Evolutionary conservation across 345 rosid species (phyloP), one percentile per base, ranked within the genome.

Genomic region (Toxicodendron radicans): DNA sequence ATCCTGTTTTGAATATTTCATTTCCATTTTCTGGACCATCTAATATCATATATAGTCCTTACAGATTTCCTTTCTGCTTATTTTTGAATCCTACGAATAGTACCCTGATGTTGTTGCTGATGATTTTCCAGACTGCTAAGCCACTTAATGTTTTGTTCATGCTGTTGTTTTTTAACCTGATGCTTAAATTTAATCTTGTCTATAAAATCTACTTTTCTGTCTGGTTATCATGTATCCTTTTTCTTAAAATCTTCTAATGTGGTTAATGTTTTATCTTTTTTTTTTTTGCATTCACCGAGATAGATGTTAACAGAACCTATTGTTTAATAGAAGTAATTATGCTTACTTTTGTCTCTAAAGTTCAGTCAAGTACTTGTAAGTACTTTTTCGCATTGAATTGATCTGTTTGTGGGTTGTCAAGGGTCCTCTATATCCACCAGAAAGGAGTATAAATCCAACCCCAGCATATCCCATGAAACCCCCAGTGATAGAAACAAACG

Each of bases 391-490:
- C 10, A 67, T 72, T 46, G 41, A 74, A 73, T 72, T 18, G 35
- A 48, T 71, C 14, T 73, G 38, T 63, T 76, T 79, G 51, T 78
- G 73, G 75, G 78, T 82, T 78, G 74, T 70, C 54, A 78, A 92
- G 97, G 86, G 85, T 62, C 82, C 91, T 71, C 33, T 83, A 54
- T 87, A 86, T 78, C 76, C 74, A 33, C 82, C 83, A 18, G 99
- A 87, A 74, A 83, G 86, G 74, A 75, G 76, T 74, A 73, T 85
- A 79, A 87, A 61, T 79, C 84, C 85, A 32, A 79, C 88, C 59
- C 80, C 87, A 49, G 71, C 90, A 24, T 86, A 81, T 85, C 66
- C 78, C 46, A 75, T 82, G 73, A 80, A 71, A 74, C 82, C 73
- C 77, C 79, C 79, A 14, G 67, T 82, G 35, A 70, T 83, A 51